Percentiles rank a stretch among this genome's conserved stretches.
Conservation (phyloP, 345 rosid species). For the Physaria fendleri region DNA sequence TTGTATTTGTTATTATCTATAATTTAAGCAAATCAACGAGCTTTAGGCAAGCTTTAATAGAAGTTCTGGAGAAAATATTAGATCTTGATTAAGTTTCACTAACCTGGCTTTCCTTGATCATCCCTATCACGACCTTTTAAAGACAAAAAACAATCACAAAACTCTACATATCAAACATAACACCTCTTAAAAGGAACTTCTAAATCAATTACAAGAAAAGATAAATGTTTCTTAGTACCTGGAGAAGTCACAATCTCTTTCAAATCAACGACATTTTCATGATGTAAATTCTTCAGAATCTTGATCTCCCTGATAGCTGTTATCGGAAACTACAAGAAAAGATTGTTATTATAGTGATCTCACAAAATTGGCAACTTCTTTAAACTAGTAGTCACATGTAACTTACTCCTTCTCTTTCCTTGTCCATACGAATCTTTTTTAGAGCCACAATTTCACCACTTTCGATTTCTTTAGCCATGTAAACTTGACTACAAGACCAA, state of each 20-base stretch:
- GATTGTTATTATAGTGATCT: background rate
- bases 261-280: slow-evolving; percentile 45
- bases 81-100: background rate
- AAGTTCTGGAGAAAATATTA: too few relatives aligned
- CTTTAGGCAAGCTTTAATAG: background rate
- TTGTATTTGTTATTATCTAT: slow-evolving; percentile 89
- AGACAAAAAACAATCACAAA: background rate
- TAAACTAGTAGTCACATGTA: background rate
- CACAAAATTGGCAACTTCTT: background rate
- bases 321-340: slow-evolving; percentile 40
- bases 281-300: slow-evolving; percentile 49
- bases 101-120: slow-evolving; percentile 76
- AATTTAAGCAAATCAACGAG: background rate
- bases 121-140: slow-evolving; percentile 73
- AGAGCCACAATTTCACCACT: slow-evolving; percentile 93
- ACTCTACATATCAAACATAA: background rate
- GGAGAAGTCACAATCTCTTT: slow-evolving; percentile 54
- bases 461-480: slow-evolving; percentile 87
- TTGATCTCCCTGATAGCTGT: slow-evolving; percentile 52
- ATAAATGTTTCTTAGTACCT: slow-evolving; percentile 22
- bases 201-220: background rate
- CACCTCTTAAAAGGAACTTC: background rate
- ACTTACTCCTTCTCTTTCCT: slow-evolving; percentile 94
- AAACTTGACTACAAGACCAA: slow-evolving; percentile 74
- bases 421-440: slow-evolving; percentile 96